These are phyloP conservation scores for Cenchrus americanus DNA, from an alignment of 176 grass and related monocot species.

Conservation along the genomic window DNA sequence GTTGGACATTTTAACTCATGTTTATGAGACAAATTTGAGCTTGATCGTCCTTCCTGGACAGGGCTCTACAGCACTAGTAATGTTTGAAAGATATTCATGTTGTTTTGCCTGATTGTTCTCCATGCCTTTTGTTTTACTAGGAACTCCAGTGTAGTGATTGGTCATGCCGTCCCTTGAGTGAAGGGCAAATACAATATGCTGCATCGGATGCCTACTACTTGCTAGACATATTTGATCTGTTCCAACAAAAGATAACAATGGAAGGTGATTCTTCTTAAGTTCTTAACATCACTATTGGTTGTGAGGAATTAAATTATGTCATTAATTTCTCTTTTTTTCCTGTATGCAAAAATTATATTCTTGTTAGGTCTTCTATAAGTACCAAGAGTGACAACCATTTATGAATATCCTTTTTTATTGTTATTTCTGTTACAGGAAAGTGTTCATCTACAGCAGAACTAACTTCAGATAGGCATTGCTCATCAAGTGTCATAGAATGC, in stretches of 20 bases:
- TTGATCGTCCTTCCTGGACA: not conserved
- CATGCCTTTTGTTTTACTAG: constrained; percentile 42
- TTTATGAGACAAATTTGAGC: not conserved
- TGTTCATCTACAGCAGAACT: constrained; percentile 12
- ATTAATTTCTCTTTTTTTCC: not conserved
- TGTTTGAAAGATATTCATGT: not conserved
- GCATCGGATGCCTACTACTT: constrained; percentile 95
- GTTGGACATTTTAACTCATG: not conserved
- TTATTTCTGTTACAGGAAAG: constrained; percentile 44
- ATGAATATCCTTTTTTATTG: not conserved
- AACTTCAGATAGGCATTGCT: constrained; percentile 29
- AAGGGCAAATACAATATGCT: constrained; percentile 95
- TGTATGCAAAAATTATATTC: not conserved
- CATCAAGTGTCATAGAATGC: constrained; percentile 19
- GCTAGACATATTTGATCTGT: constrained; percentile 80
- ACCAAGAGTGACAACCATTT: not conserved
- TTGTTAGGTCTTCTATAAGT: not conserved
- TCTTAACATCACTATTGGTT: not conserved
- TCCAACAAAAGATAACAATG: constrained; percentile 53
- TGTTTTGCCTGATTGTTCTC: constrained; percentile 14
- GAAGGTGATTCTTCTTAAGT: constrained; percentile 58
- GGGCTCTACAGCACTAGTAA: not conserved
- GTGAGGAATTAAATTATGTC: constrained; percentile 13
- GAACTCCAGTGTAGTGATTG: constrained; percentile 99
- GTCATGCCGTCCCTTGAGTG: constrained; percentile 79